Evolutionary conservation across 148 eudicot species (phyloP).

Genomic region (Arctostaphylos glauca): DNA sequence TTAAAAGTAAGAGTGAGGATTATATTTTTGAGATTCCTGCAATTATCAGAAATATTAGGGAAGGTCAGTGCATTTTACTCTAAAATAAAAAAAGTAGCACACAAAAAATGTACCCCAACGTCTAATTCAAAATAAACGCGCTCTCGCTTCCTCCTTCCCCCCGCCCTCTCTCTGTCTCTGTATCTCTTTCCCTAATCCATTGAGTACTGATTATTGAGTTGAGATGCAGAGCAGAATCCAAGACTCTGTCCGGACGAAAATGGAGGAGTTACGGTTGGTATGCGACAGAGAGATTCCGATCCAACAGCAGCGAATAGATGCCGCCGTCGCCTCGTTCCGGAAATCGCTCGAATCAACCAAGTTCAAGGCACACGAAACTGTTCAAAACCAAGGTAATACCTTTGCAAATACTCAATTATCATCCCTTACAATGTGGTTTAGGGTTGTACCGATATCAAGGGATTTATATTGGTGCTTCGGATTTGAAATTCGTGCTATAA

Average conservation of each 20-base stretch:
- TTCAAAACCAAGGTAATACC: constrained; percentile 48
- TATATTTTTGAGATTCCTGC: no score
- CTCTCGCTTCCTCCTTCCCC: not conserved
- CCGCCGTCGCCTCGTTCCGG: constrained; percentile 19
- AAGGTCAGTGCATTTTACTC: no score
- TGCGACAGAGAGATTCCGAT: constrained; percentile 56
- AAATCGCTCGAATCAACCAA: constrained; percentile 40
- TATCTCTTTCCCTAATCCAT: not conserved
- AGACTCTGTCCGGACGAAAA: constrained; percentile 28
- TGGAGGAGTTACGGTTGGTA: constrained; percentile 46
- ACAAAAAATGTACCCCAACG: no score
- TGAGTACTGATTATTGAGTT: not conserved
- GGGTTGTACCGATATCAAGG: not conserved
- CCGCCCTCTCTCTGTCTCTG: not conserved
- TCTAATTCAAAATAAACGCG: not conserved
- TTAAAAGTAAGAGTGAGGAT: no score
- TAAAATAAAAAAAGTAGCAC: no score
- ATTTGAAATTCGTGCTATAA: not conserved
- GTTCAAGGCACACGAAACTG: constrained; percentile 32
- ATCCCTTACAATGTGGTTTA: not conserved
- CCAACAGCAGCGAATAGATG: constrained; percentile 40
- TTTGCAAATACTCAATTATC: not conserved
- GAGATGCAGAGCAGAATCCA: constrained; percentile 24
- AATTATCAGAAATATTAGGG: no score
- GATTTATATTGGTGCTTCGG: not conserved